A percentile compares a stretch with the other conserved stretches of the same genome.
Conservation (phyloP, 208 protist genomes). For the Hexamita inflata region DNA sequence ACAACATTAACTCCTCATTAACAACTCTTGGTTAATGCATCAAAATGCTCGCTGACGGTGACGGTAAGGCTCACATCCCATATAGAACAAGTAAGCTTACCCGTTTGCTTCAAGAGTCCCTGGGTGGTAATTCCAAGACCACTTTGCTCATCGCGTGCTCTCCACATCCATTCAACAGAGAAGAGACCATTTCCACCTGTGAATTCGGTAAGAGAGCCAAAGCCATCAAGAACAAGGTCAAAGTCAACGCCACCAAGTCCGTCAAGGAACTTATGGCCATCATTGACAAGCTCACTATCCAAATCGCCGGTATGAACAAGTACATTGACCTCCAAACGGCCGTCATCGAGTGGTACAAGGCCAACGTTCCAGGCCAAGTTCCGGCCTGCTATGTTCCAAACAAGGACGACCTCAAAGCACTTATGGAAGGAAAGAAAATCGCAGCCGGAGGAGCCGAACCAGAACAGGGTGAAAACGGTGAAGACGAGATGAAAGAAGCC, state of each 20-base stretch:
- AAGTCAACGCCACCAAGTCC: slow-evolving; percentile 9
- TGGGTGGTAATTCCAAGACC: slow-evolving; percentile 51
- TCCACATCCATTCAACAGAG: slow-evolving; percentile 46
- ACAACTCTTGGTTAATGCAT: slow-evolving; percentile 43
- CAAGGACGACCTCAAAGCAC: no score
- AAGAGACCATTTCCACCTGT: slow-evolving; percentile 54
- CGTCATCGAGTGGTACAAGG: no score
- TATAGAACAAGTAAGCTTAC: slow-evolving; percentile 49
- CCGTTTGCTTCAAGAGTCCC: slow-evolving; percentile 47
- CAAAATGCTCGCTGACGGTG: slow-evolving; percentile 26
- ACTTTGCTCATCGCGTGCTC: slow-evolving; percentile 41
- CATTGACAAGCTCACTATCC: slow-evolving; percentile 16
- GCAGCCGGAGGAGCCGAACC: no score
- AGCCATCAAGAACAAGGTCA: slow-evolving; percentile 36
- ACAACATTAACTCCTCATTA: slow-evolving; percentile 40
- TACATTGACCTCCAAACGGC: no score
- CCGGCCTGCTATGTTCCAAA: no score
- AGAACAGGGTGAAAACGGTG: no score
- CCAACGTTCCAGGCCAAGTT: no score
- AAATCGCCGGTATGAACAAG: background rate
- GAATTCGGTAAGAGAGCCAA: slow-evolving; percentile 56
- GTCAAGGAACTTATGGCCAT: slow-evolving; percentile 27
- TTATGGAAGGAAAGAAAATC: no score
- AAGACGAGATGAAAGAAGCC: no score
- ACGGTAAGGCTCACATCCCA: slow-evolving; percentile 35